Conservation (phyloP, 2,329 filamentous ascomycete genomes). For the Graphilbum ipis-grandicollis region DNA sequence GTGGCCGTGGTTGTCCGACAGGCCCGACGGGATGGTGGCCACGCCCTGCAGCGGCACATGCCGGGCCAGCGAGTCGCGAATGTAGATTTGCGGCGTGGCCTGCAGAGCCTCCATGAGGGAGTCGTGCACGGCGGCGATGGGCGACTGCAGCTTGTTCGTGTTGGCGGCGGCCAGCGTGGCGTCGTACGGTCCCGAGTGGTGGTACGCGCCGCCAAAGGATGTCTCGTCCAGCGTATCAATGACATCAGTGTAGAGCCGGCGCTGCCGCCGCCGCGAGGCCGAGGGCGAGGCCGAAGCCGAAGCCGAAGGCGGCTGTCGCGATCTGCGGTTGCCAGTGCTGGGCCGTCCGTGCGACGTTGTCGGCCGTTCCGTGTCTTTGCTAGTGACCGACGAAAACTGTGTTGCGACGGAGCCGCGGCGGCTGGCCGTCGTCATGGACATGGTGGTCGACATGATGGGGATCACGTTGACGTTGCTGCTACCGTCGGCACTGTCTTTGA, state of each 20-base stretch:
- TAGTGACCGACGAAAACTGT: too few relatives aligned
- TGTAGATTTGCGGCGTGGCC: conserved; percentile 65
- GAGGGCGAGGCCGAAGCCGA: too few relatives aligned
- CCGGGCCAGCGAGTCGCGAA: conserved; percentile 52
- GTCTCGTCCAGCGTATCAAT: conserved; percentile 65
- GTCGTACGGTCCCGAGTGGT: conserved; percentile 85
- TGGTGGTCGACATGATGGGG: too few relatives aligned
- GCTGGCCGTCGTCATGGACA: too few relatives aligned
- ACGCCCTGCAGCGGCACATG: conserved; percentile 72
- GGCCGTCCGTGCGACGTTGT: too few relatives aligned
- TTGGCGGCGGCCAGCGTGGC: conserved; percentile 64
- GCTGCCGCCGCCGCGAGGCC: conserved; percentile 39
- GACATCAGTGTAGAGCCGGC: conserved; percentile 51
- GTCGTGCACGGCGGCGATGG: conserved; percentile 57
- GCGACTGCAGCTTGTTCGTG: conserved; percentile 40
- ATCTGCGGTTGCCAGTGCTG: too few relatives aligned
- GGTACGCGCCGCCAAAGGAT: conserved; percentile 48
- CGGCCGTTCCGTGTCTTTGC: too few relatives aligned
- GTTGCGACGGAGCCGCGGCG: too few relatives aligned
- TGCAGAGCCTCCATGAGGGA: conserved; percentile 61
- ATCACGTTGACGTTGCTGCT: too few relatives aligned
- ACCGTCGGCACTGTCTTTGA: too few relatives aligned
- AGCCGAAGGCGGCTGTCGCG: too few relatives aligned
- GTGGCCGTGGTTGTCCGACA: conserved; percentile 48
- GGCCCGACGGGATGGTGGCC: conserved; percentile 58